Evolutionary conservation across 768 basidiomycete species (phyloP).

Genomic region (Mrakia gelida): DNA sequence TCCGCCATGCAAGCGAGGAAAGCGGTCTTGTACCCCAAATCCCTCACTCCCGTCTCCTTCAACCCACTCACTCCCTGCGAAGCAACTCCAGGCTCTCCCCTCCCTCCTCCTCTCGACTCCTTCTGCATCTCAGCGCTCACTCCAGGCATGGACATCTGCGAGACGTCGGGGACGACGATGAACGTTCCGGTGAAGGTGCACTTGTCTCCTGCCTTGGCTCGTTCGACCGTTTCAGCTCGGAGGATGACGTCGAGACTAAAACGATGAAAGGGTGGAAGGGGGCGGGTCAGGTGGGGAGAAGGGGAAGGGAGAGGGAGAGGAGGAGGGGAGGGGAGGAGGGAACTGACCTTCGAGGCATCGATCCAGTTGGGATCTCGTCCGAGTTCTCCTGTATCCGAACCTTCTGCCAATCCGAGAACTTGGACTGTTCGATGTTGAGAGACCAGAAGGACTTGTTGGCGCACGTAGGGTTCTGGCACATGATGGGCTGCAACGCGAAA

Average conservation of each 20-base stretch:
- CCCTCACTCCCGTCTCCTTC: slow-evolving; percentile 89
- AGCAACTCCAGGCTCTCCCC: slow-evolving; percentile 54
- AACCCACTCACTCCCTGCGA: slow-evolving; percentile 79
- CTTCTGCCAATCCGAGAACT: slow-evolving; percentile 99
- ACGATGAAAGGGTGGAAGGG: background rate
- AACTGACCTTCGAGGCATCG: slow-evolving; percentile 74
- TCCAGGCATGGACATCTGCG: slow-evolving; percentile 89
- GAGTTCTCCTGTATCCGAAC: slow-evolving; percentile 98
- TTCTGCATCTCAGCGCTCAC: slow-evolving; percentile 89
- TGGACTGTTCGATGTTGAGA: slow-evolving; percentile 89
- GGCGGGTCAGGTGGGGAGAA: background rate
- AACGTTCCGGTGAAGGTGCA: slow-evolving; percentile 97
- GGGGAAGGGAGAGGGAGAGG: background rate
- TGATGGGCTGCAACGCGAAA: slow-evolving; percentile 59
- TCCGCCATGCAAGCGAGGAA: slow-evolving; percentile 98
- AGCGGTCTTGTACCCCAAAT: slow-evolving; percentile 96
- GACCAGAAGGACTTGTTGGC: slow-evolving; percentile 87
- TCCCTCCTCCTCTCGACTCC: slow-evolving; percentile 63
- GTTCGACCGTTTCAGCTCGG: slow-evolving; percentile 90
- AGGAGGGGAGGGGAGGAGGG: background rate
- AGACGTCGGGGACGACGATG: slow-evolving; percentile 97
- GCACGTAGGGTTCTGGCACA: slow-evolving; percentile 93
- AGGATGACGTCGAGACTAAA: slow-evolving; percentile 86
- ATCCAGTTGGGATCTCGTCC: slow-evolving; percentile 96
- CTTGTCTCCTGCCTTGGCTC: slow-evolving; percentile 99